Evolutionary conservation across 257 asterid species (phyloP).

Genomic region (Nicotiana paniculata): DNA sequence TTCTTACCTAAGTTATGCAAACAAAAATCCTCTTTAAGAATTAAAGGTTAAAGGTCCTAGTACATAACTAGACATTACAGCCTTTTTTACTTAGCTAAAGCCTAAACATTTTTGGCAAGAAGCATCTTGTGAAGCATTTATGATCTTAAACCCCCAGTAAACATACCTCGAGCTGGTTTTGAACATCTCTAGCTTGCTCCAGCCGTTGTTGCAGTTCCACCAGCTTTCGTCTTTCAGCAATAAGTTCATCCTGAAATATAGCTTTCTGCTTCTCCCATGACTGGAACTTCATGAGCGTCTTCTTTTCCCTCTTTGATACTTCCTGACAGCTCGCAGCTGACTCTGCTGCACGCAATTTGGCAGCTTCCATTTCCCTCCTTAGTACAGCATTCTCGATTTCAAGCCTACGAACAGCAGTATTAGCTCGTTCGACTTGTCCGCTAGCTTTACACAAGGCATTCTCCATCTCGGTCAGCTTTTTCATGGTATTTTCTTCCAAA

Average conservation of each 20-base stretch:
- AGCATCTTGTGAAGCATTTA: background rate
- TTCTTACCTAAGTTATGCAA: background rate
- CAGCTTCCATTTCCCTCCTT: constrained; percentile 81
- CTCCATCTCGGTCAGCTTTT: constrained; percentile 82
- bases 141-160: background rate
- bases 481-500: constrained; percentile 68
- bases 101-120: background rate
- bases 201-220: constrained; percentile 45
- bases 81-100: background rate
- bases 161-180: constrained; percentile 72
- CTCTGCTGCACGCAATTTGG: constrained; percentile 62
- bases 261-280: constrained; percentile 89
- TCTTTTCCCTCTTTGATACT: constrained; percentile 74
- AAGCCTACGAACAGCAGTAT: constrained; percentile 66
- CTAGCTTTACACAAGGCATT: constrained; percentile 74
- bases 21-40: background rate
- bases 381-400: constrained; percentile 58
- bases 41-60: background rate
- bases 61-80: background rate
- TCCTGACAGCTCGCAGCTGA: constrained; percentile 74
- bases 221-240: constrained; percentile 46
- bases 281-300: constrained; percentile 55
- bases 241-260: constrained; percentile 66
- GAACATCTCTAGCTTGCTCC: constrained; percentile 50
- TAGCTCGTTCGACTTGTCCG: constrained; percentile 79